Base-by-base conservation (phyloP, 495 filamentous ascomycete species). In the Alectoria sarmentosa region DNA sequence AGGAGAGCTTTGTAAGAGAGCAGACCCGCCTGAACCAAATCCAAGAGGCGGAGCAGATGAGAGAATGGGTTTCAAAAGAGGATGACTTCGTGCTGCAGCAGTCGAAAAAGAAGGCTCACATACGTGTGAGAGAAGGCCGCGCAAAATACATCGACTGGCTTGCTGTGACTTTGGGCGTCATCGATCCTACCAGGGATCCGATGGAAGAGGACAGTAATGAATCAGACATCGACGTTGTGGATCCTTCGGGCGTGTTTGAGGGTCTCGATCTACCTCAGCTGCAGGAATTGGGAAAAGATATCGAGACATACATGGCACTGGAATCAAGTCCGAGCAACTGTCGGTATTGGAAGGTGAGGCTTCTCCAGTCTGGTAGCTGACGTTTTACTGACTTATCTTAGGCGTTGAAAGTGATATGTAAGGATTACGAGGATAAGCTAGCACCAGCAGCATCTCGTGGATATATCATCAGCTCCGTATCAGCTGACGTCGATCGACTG, bases 81-180 rank as follows among this genome's bases (percentile, higher is more conserved):
- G 94, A 98, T 76, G 84, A 88, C 61, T 99, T 99, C 71, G 94
- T 99, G 28, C 79, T 99, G 67, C 92, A 92, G 74, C 94, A 99
- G 74, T 88, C 94, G 34, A 98, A 97, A 78, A 98, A 95, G 79
- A 98, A 97, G 79, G 93, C 94, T 44, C 90, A 91, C 69, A 96
- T 99, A 63, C 87, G 94, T 9, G 92, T 98, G n/a, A 90, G 92
- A 67, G 92, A 95, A 74, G 89, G 88, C 19, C 86, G 94, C 64
- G 92, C 93, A 59, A 92, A 90, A 73, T 89, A 93, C 17, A 93
- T 98, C 73, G 94, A 99, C 77, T 95, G 91, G 86, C 83, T 99
- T 48, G 91, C 95, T 0, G 92, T 97, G 63, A 96, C 87, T 61
- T 76, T 99, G 46, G 86, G 91, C 58, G 86, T 93, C 56, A 87